These are phyloP conservation scores for Austroboletus rostrupii DNA, from an alignment of 1,284 basidiomycete genomes.

Conservation along the genomic window DNA sequence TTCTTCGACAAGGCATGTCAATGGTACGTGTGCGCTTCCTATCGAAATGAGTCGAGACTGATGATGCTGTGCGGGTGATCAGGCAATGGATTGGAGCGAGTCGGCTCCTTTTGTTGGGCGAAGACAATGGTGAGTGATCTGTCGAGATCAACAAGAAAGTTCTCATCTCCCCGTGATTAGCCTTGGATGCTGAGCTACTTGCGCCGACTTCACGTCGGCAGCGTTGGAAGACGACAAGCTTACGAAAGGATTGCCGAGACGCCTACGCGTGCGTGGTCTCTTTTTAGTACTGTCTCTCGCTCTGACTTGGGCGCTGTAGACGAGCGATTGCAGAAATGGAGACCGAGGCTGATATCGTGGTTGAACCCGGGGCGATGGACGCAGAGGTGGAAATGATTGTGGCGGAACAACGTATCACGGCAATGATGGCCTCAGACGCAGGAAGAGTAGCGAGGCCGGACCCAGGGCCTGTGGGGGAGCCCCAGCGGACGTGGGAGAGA, in stretches of 20 bases:
- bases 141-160: neutral
- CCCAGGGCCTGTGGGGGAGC: no score
- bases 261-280: slow-evolving; percentile 42
- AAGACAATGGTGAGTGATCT: slow-evolving; percentile 48
- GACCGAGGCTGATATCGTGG: slow-evolving; percentile 28
- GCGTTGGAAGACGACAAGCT: slow-evolving; percentile 44
- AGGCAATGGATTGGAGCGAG: slow-evolving; percentile 52
- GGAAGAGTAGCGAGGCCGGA: neutral
- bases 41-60: neutral
- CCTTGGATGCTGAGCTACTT: slow-evolving; percentile 49
- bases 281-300: neutral
- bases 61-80: neutral
- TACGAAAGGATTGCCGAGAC: slow-evolving; percentile 44
- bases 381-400: slow-evolving; percentile 11
- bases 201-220: slow-evolving; percentile 41
- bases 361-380: slow-evolving; percentile 10
- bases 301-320: slow-evolving; percentile 23
- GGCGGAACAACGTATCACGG: neutral
- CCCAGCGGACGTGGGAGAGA: neutral
- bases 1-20: slow-evolving; percentile 63
- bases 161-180: slow-evolving; percentile 28
- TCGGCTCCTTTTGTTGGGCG: slow-evolving; percentile 53
- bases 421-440: neutral
- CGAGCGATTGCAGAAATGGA: slow-evolving; percentile 50
- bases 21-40: slow-evolving; percentile 42